phyloP scores from a whole-genome alignment of 2,329 filamentous ascomycete species.

The Scortechinia acanthostroma region DNA sequence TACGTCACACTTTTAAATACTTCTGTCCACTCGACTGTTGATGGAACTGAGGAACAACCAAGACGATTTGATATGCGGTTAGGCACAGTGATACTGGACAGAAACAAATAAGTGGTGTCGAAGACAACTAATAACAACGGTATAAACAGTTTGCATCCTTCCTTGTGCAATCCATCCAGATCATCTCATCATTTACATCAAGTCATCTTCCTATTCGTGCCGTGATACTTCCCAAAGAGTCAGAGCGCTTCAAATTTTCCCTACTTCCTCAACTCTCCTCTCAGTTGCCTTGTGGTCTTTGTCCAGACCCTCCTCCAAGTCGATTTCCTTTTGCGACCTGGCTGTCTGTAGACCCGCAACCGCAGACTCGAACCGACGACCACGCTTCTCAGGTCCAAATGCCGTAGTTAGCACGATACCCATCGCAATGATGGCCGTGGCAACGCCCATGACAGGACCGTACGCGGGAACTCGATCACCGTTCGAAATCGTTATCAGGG shows the following conservation, averaged over 20 bases:
- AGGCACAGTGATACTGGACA: background rate
- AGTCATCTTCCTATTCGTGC: background rate
- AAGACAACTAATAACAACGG: too few relatives aligned
- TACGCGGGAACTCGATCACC: constrained; percentile 62
- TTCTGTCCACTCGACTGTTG: too few relatives aligned
- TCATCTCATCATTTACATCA: background rate
- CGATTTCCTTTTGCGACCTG: constrained; percentile 7
- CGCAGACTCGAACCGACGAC: constrained; percentile 60
- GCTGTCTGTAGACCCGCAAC: constrained; percentile 30
- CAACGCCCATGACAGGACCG: constrained; percentile 69
- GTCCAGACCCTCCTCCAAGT: background rate
- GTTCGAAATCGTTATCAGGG: constrained; percentile 39
- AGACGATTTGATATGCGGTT: too few relatives aligned
- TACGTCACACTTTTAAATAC: background rate
- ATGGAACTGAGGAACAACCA: too few relatives aligned
- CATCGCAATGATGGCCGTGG: constrained; percentile 68
- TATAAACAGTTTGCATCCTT: too few relatives aligned
- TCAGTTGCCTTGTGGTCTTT: background rate
- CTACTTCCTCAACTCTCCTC: background rate
- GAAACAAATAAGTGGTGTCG: background rate
- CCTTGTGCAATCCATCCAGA: background rate
- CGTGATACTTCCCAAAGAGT: background rate
- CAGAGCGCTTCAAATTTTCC: background rate
- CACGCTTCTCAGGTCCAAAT: constrained; percentile 69
- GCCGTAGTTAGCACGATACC: constrained; percentile 65